phyloP scores from a whole-genome alignment of 768 basidiomycete species.

The Boletales sp. region DNA sequence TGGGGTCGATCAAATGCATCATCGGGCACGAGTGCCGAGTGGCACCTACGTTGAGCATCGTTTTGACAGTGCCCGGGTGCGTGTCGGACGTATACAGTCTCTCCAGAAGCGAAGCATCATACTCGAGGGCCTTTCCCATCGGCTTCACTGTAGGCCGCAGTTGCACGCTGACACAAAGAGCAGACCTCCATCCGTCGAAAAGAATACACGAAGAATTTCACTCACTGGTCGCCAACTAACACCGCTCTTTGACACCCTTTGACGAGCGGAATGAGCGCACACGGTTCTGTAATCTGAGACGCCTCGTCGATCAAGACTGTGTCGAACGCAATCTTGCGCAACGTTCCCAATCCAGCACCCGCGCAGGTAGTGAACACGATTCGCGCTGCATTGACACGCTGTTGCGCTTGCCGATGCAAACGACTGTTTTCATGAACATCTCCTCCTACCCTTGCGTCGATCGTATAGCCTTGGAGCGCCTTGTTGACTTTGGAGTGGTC shows the following conservation, averaged over 20 bases:
- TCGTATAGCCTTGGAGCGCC: conserved; percentile 52
- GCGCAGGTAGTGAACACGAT: conserved; percentile 68
- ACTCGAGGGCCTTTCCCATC: conserved; percentile 54
- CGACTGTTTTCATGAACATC: conserved; percentile 58
- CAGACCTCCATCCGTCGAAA: background rate
- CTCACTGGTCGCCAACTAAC: conserved; percentile 70
- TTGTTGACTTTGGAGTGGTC: conserved; percentile 62
- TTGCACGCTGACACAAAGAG: conserved; percentile 47
- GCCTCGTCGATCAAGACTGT: conserved; percentile 68
- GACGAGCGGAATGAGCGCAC: conserved; percentile 61
- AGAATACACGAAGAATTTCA: background rate
- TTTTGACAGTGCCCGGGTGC: conserved; percentile 41
- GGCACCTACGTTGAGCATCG: conserved; percentile 54
- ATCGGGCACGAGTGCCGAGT: background rate
- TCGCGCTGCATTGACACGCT: conserved; percentile 51
- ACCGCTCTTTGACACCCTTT: conserved; percentile 58
- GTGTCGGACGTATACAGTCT: conserved; percentile 44
- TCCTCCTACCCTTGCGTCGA: conserved; percentile 58
- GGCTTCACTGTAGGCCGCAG: conserved; percentile 60
- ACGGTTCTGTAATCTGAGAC: conserved; percentile 66
- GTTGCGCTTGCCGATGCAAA: conserved; percentile 55
- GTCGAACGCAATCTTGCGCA: conserved; percentile 54
- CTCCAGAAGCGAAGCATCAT: conserved; percentile 61
- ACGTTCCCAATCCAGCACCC: conserved; percentile 55
- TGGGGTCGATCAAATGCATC: background rate